A percentile compares a stretch with the other conserved stretches of the same genome.
Conservation (phyloP, 202 grass and related monocot genomes). For the Sporobolus alterniflorus region DNA sequence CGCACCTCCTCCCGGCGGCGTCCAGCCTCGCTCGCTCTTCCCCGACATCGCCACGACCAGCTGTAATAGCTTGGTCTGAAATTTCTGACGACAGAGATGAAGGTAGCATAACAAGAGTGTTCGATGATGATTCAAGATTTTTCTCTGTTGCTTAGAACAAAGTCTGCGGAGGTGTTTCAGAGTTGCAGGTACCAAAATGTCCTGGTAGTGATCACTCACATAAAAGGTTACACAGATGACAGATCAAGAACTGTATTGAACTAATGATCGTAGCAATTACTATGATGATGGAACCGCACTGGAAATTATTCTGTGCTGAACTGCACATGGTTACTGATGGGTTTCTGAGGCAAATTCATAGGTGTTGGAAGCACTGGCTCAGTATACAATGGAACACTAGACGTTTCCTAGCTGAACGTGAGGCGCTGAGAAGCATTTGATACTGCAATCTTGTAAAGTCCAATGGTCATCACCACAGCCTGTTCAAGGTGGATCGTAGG, state of each 20-base stretch:
- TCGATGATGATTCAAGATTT: constrained; percentile 36
- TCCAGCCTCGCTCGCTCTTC: no score
- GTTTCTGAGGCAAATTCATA: constrained; percentile 50
- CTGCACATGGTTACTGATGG: constrained; percentile 41
- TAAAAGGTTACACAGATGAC: constrained; percentile 7
- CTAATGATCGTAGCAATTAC: constrained; percentile 9
- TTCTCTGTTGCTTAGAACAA: constrained; percentile 43
- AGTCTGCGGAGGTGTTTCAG: constrained; percentile 48
- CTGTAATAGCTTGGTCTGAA: no score
- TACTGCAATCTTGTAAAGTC: constrained; percentile 60
- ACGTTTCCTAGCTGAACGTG: constrained; percentile 49
- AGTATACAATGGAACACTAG: constrained; percentile 44
- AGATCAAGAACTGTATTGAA: no score
- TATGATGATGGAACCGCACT: constrained; percentile 13
- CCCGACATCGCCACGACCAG: no score
- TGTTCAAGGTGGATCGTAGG: constrained; percentile 39
- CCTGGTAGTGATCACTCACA: neutral
- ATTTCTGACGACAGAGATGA: no score
- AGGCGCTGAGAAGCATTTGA: constrained; percentile 50
- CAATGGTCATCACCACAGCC: constrained; percentile 58
- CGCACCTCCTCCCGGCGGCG: no score
- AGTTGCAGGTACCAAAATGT: constrained; percentile 40
- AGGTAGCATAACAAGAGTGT: constrained; percentile 44
- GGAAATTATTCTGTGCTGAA: constrained; percentile 33
- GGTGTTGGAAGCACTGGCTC: constrained; percentile 54